Evolutionary conservation across 1,284 basidiomycete species (phyloP).

Genomic region (Hemileccinum hortonii): DNA sequence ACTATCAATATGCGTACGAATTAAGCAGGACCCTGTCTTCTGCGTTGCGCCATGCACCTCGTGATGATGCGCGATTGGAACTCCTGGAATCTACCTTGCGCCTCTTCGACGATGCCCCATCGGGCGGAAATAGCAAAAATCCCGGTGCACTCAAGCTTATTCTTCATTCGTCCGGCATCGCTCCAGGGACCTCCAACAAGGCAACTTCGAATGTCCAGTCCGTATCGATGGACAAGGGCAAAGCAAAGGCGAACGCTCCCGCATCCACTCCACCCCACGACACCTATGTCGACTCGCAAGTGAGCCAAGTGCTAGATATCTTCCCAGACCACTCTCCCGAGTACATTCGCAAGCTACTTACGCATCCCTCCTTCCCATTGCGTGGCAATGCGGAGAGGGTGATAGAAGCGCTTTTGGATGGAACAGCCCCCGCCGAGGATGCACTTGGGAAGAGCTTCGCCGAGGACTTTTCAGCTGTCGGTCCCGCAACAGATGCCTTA

Average conservation of each 20-base stretch:
- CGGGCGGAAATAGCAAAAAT: conserved; percentile 29
- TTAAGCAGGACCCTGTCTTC: conserved; percentile 49
- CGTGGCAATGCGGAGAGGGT: conserved; percentile 55
- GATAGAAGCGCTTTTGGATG: conserved; percentile 69
- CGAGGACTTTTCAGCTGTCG: background rate
- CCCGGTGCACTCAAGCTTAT: conserved; percentile 62
- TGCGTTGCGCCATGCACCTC: conserved; percentile 43
- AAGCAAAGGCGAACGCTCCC: conserved; percentile 26
- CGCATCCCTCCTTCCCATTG: conserved; percentile 47
- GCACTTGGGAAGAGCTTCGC: conserved; percentile 27
- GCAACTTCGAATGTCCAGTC: conserved; percentile 23
- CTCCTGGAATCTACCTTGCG: conserved; percentile 52
- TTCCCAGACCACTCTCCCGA: conserved; percentile 56
- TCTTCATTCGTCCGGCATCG: conserved; percentile 55
- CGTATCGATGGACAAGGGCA: conserved; percentile 37
- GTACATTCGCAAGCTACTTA: conserved; percentile 60
- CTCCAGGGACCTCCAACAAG: conserved; percentile 22
- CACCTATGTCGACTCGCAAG: conserved; percentile 51
- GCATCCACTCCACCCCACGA: conserved; percentile 25
- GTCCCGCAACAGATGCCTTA: conserved; percentile 4
- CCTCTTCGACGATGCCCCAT: conserved; percentile 32
- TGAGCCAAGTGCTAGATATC: conserved; percentile 69
- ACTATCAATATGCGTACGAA: conserved; percentile 68
- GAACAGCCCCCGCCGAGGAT: conserved; percentile 53
- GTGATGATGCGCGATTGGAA: conserved; percentile 58